These are phyloP conservation scores for Coemansia guatemalensis DNA, from an alignment of 192 early-diverging fungal species.

Conservation along the genomic window DNA sequence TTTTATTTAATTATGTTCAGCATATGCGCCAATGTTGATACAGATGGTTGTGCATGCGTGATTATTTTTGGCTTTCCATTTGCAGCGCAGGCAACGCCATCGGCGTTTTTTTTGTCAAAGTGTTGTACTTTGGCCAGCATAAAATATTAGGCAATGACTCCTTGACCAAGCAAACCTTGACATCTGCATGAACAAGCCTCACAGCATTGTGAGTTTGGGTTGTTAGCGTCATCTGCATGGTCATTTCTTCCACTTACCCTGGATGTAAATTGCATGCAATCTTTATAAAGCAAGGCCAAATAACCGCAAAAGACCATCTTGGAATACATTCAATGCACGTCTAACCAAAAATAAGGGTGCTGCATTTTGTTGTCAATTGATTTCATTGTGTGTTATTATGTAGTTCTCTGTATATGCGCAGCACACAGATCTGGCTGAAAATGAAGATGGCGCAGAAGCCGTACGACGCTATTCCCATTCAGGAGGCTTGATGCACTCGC, in stretches of 20 bases:
- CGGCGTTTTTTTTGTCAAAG: background rate
- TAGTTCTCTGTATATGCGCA: background rate
- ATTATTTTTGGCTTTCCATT: background rate
- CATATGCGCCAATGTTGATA: background rate
- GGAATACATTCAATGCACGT: background rate
- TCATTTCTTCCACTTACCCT: background rate
- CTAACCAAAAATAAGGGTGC: background rate
- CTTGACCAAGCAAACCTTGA: background rate
- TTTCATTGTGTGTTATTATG: background rate
- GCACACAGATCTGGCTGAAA: background rate
- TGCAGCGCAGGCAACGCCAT: background rate
- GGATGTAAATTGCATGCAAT: background rate
- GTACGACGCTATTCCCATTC: background rate
- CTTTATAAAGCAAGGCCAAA: background rate
- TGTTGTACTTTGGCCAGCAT: too few relatives aligned
- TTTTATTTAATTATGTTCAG: background rate
- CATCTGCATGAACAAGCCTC: background rate
- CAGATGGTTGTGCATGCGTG: background rate
- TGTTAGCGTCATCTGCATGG: conserved; percentile 1
- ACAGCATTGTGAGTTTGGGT: background rate
- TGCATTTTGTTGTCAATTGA: background rate
- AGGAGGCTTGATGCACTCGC: background rate
- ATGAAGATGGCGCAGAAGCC: background rate
- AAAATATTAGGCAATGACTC: background rate
- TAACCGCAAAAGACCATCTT: background rate